Conservation (phyloP, 2,329 filamentous ascomycete species). For the Claviceps quebecensis region DNA sequence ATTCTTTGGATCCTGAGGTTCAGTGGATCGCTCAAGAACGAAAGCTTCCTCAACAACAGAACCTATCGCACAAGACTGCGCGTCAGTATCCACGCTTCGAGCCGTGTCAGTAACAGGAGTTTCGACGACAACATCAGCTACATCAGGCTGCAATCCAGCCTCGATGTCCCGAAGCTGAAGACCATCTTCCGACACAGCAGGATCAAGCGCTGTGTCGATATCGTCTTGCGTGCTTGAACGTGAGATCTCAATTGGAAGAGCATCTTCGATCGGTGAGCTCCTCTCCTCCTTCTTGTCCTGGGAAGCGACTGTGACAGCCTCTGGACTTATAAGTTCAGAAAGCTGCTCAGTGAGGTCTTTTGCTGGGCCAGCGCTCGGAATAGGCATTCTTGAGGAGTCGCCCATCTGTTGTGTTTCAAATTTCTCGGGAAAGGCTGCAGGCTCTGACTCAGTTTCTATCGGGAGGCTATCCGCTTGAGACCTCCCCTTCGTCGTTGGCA, state of each 20-base stretch:
- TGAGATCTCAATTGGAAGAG: neutral
- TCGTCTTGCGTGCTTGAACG: no score
- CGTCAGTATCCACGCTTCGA: neutral
- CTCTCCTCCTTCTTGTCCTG: constrained; percentile 8
- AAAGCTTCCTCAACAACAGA: neutral
- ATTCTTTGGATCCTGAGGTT: neutral
- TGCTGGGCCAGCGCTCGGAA: neutral
- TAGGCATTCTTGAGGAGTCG: no score
- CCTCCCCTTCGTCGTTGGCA: constrained; percentile 10
- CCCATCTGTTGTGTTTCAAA: neutral
- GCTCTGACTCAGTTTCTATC: neutral
- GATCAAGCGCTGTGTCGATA: neutral
- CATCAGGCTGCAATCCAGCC: neutral
- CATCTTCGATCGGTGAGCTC: neutral
- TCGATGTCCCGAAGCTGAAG: neutral
- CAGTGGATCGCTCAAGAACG: neutral
- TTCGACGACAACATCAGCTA: neutral
- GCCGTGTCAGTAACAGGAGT: neutral
- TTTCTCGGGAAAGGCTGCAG: neutral
- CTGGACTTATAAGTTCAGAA: neutral
- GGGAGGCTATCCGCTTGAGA: constrained; percentile 4
- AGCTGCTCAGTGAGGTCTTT: neutral
- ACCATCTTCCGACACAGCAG: neutral
- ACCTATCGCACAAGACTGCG: neutral
- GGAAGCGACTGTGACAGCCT: neutral